Conservation (phyloP, 164 flowering plant species). For the Liquidambar formosana region DNA sequence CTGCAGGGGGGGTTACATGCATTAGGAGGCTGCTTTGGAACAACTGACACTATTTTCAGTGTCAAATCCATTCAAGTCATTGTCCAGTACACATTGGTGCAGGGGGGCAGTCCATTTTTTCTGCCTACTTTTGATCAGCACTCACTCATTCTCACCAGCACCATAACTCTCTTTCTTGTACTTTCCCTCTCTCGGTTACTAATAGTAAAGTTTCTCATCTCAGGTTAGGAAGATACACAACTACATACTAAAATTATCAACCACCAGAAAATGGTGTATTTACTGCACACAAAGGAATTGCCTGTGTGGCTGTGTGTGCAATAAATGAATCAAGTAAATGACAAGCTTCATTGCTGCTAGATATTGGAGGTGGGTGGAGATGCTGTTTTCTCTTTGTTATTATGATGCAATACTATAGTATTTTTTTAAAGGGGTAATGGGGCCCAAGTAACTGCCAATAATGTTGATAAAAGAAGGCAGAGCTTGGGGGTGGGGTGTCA, state of each 20-base stretch:
- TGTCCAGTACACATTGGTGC: not conserved
- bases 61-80: not conserved
- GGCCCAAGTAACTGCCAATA: slow-evolving; percentile 12
- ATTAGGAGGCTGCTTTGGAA: too few relatives aligned
- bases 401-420: not conserved
- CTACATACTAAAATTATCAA: not conserved
- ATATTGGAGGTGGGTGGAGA: slow-evolving; percentile 6
- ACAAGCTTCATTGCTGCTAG: slow-evolving; percentile 12
- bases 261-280: not conserved
- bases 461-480: slow-evolving; percentile 9
- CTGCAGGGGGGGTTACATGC: too few relatives aligned
- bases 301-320: too few relatives aligned
- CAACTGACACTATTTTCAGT: too few relatives aligned
- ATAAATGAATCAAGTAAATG: too few relatives aligned
- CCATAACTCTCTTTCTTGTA: not conserved
- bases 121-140: too few relatives aligned
- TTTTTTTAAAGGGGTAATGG: not conserved
- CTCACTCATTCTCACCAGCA: not conserved
- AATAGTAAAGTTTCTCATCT: not conserved
- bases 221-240: not conserved
- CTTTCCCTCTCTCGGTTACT: not conserved
- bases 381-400: not conserved
- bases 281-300: not conserved
- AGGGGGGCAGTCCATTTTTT: not conserved
- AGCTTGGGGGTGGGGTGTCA: slow-evolving; percentile 12